Evolutionary conservation across 768 basidiomycete genomes (phyloP).

Genomic region (Lactarius deliciosus): DNA sequence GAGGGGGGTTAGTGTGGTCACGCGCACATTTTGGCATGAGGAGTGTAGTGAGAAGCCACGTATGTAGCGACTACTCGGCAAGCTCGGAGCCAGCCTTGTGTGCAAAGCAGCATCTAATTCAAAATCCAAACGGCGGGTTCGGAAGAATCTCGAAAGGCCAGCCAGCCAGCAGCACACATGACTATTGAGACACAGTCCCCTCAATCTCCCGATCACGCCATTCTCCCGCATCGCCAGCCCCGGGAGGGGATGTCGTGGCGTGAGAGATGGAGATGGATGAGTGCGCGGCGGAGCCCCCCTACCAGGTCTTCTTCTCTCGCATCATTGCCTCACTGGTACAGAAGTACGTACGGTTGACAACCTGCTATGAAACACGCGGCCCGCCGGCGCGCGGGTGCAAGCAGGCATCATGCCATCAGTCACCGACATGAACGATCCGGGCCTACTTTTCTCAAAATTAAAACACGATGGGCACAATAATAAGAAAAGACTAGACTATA

Average conservation of each 20-base stretch:
- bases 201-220: slow-evolving; percentile 17
- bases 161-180: slow-evolving; percentile 11
- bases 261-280: not conserved
- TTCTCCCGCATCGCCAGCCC: slow-evolving; percentile 9
- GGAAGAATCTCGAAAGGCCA: slow-evolving; percentile 10
- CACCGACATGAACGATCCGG: not conserved
- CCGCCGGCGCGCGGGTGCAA: slow-evolving; percentile 1
- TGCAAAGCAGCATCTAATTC: not conserved
- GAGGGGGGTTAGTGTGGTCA: not conserved
- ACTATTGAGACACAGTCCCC: not conserved
- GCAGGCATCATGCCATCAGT: not conserved
- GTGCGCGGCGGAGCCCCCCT: not conserved
- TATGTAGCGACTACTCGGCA: slow-evolving; percentile 19
- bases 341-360: not conserved
- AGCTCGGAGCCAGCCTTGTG: slow-evolving; percentile 7
- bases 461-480: not conserved
- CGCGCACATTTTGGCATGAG: slow-evolving; percentile 1
- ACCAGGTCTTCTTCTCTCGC: not conserved
- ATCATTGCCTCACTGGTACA: not conserved
- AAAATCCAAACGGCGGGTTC: not conserved
- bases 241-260: not conserved
- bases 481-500: not conserved
- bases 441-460: not conserved
- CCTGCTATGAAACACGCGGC: not conserved
- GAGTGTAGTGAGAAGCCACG: slow-evolving; percentile 8